Evolutionary conservation across 2,329 filamentous ascomycete genomes (phyloP).

Genomic region (Epichloe hybrida): DNA sequence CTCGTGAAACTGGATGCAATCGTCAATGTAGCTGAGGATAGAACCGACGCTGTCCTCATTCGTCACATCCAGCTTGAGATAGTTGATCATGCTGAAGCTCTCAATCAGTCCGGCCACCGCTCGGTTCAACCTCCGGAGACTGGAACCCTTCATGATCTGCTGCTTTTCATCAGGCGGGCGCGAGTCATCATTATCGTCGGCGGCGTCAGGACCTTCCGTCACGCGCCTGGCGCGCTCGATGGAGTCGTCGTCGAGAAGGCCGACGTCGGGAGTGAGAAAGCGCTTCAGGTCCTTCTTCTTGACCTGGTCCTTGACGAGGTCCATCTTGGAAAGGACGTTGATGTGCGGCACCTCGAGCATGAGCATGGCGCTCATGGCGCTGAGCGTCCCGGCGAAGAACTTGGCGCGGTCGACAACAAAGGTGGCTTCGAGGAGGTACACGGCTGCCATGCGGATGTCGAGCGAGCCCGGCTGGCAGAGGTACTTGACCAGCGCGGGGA

Average conservation of each 20-base stretch:
- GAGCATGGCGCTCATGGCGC: conserved; percentile 97
- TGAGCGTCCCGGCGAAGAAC: conserved; percentile 91
- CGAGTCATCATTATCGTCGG: conserved; percentile 37
- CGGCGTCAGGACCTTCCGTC: conserved; percentile 23
- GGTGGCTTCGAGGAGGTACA: conserved; percentile 88
- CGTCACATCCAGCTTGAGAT: conserved; percentile 76
- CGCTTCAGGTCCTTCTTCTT: conserved; percentile 78
- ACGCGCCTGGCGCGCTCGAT: conserved; percentile 31
- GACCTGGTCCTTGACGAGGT: conserved; percentile 81
- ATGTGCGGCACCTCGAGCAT: conserved; percentile 96
- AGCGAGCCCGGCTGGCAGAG: conserved; percentile 66
- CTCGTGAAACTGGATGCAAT: conserved; percentile 86
- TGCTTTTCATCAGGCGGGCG: conserved; percentile 51
- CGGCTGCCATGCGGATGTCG: conserved; percentile 83
- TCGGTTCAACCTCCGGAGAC: conserved; percentile 71
- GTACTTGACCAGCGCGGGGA: conserved; percentile 72
- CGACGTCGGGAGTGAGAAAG: conserved; percentile 77
- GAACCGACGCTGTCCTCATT: conserved; percentile 81
- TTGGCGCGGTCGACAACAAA: conserved; percentile 94
- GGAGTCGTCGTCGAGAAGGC: conserved; percentile 69
- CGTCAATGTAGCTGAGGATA: conserved; percentile 84
- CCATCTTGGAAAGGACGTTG: conserved; percentile 96
- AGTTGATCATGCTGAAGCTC: conserved; percentile 96
- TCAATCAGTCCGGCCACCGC: conserved; percentile 88
- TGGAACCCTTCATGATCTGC: conserved; percentile 64